Percentiles rank a stretch among this genome's conserved stretches.
Conservation (phyloP, 2,329 filamentous ascomycete species). For the Magnaporthiopsis incrustans region DNA sequence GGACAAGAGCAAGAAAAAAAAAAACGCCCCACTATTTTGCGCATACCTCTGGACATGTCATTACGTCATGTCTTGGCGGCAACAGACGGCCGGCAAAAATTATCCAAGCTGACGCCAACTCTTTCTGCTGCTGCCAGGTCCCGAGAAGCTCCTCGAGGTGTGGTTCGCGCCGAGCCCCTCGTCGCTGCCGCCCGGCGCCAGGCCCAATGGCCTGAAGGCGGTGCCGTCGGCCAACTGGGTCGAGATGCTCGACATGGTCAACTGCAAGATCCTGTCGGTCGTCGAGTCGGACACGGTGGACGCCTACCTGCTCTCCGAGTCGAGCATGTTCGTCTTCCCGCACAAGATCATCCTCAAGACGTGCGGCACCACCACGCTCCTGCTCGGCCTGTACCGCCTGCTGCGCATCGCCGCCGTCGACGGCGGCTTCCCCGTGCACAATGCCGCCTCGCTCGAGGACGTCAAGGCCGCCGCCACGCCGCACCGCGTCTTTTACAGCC, state of each 20-base stretch:
- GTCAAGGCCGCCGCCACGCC: slow-evolving; percentile 74
- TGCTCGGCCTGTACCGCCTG: slow-evolving; percentile 82
- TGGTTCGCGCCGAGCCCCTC: slow-evolving; percentile 85
- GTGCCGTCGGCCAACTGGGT: slow-evolving; percentile 84
- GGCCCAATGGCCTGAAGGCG: slow-evolving; percentile 73
- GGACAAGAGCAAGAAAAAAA: too few species aligned
- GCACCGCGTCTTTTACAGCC: slow-evolving; percentile 95
- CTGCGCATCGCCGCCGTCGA: slow-evolving; percentile 83
- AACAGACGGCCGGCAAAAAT: too few species aligned
- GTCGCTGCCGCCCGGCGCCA: slow-evolving; percentile 61
- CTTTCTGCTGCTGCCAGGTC: slow-evolving; percentile 43
- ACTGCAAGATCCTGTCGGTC: slow-evolving; percentile 95
- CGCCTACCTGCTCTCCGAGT: slow-evolving; percentile 94
- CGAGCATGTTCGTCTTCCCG: slow-evolving; percentile 99
- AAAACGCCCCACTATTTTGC: too few species aligned
- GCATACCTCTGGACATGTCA: too few species aligned
- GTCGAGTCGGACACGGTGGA: slow-evolving; percentile 91
- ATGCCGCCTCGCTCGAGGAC: slow-evolving; percentile 56
- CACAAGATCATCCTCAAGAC: slow-evolving; percentile 99
- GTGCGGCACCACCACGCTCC: slow-evolving; percentile 89
- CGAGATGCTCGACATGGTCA: slow-evolving; percentile 93
- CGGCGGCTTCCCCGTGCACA: slow-evolving; percentile 81
- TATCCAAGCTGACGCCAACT: too few species aligned
- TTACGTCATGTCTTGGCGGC: too few species aligned
- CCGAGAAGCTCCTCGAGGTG: slow-evolving; percentile 96